Evolutionary conservation across 1,284 basidiomycete species (phyloP), one percentile per base, ranked within the genome.

Genomic region (Ganoderma leucocontextum): DNA sequence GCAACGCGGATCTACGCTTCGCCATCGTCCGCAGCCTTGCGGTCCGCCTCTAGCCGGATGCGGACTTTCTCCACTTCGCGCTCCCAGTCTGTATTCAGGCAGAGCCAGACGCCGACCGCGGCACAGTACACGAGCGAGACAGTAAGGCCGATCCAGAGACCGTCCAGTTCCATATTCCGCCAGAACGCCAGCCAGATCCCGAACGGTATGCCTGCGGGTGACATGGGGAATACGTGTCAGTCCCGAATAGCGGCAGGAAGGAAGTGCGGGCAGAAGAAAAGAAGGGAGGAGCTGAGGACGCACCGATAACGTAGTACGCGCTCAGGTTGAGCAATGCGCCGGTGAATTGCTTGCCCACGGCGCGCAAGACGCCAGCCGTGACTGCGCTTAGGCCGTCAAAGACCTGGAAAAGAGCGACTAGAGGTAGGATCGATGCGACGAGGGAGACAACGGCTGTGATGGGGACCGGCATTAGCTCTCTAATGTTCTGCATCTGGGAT

Each of bases 391-490:
- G 84, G 13, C 90, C 91, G 73, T 97, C 95, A 68, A 91, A 89
- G 2, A 95, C 86, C 75, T 95, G 94, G 85, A 95, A 94, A 42
- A 95, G 84, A 10, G 93, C 90, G 4, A 91, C 83, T n/a, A 93
- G 75, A 0, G 95, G 93, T 53, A 97, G 80, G 66, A 96, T 91
- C 0, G 84, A 79, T 4, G 93, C 89, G 29, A 95, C 93, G 17
- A 94, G 81, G 4, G 72, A 66, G 39, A 91, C 85, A 6, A 95
- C 92, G 73, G 81, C 89, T 88, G 70, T 19, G 4, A 15, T 8
- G 25, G 8, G 13, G 33, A 35, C 22, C 1, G 35, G 13, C 12
- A 5, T 62, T 15, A 62, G 36, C 35, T 52, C 33, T 58, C 8
- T 35, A n/a, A 25, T 19, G 38, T 25, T 60, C 35, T 12, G 36